Base-by-base conservation (phyloP, 768 basidiomycete species). In the Xerocomus potaroensis region DNA sequence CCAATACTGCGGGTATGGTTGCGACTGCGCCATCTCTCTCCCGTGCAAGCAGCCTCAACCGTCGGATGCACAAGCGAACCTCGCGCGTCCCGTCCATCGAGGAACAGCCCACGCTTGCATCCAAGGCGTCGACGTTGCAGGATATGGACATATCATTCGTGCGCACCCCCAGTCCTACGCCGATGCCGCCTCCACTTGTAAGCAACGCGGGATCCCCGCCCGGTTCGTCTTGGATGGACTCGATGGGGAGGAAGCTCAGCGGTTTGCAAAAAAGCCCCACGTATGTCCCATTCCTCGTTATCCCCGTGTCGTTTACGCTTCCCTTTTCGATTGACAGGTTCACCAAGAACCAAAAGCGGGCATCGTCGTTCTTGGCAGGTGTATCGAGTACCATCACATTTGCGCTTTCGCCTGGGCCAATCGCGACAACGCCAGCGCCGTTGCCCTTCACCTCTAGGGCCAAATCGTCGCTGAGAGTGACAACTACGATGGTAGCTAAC, bases 321-420 rank as follows among this genome's bases (percentile, higher is more conserved):
- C n/a, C n/a, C 5, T 3, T 5, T 1, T 4, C 35, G 1, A n/a
- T n/a, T n/a, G 4, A 41, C 16, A 87, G 85, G n/a, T 76, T 87
- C 57, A 69, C 79, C 15, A 84, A 81, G 54, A 73, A 69, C 55
- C 82, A 82, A 48, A 85, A 84, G 64, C 80, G 84, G 18, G 84
- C 84, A 0, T 84, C 84, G 0, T 53, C 77, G 1, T 71, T 87
- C 24, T 59, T 87, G 43, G 76, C 81, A 0, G 85, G 86, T 59
- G 76, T 86, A 16, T 81, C 82, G 5, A 73, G 75, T 50, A 72
- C 76, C 32, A 69, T 82, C 29, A 72, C 72, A 9, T 71, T 75
- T 3, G 80, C 74, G 0, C 60, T 80, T 45, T 62, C 68, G 7
- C 70, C 76, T 2, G 51, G 68, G 12, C 64, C 70, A 0, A 66